Percentiles rank a stretch among this genome's conserved stretches.
These are phyloP conservation scores for Mycena leptocephala DNA, from an alignment of 768 basidiomycete genomes.

Conservation along the genomic window DNA sequence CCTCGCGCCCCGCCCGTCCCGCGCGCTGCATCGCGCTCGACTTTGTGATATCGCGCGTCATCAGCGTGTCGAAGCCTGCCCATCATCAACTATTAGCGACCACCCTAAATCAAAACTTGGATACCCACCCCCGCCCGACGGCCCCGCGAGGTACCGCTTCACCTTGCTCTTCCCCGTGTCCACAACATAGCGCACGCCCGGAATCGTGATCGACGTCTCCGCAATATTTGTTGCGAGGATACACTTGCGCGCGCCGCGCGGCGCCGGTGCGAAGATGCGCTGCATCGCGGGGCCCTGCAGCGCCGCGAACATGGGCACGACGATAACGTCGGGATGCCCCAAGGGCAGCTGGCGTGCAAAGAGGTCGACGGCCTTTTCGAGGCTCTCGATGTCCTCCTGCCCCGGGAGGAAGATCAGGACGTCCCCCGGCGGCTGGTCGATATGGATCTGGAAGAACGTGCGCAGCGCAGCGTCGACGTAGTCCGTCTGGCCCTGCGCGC, in stretches of 20 bases:
- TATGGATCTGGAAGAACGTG: conserved; percentile 96
- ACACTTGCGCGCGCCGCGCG: conserved; percentile 85
- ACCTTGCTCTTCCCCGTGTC: conserved; percentile 98
- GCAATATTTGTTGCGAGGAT: conserved; percentile 98
- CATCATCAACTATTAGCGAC: no score
- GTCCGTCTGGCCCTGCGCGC: conserved; percentile 81
- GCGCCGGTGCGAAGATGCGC: conserved; percentile 81
- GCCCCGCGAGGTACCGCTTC: conserved; percentile 85
- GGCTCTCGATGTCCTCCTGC: conserved; percentile 96
- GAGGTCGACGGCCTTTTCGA: conserved; percentile 81
- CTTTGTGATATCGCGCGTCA: conserved; percentile 88
- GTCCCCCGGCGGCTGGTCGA: conserved; percentile 85
- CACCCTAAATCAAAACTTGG: no score
- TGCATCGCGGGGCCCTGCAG: conserved; percentile 85
- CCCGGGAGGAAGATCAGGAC: conserved; percentile 96
- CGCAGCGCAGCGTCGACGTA: conserved; percentile 92
- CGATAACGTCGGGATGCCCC: conserved; percentile 70
- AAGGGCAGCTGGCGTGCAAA: conserved; percentile 81
- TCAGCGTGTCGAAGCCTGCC: conserved; percentile 90
- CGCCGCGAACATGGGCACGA: conserved; percentile 90
- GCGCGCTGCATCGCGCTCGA: conserved; percentile 95
- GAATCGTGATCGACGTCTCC: conserved; percentile 98
- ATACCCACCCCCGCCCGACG: conserved; percentile 78
- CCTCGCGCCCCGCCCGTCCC: conserved; percentile 96
- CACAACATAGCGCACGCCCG: conserved; percentile 95